phyloP scores from a whole-genome alignment of 2,329 filamentous ascomycete species.

The Sclerotinia nivalis region DNA sequence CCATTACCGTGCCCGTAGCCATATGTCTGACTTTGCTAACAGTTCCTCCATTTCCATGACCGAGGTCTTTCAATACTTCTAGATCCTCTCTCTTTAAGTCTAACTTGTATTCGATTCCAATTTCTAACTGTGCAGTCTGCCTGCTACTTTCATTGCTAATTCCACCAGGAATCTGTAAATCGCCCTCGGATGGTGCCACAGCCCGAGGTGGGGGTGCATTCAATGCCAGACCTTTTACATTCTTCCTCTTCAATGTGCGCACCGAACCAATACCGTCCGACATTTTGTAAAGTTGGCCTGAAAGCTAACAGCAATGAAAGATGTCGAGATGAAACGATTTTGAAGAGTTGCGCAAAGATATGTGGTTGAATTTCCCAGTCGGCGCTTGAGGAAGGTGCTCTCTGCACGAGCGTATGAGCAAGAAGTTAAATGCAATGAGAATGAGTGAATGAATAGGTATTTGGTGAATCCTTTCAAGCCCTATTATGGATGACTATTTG shows the following conservation, averaged over 20 bases:
- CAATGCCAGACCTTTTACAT: conserved; percentile 92
- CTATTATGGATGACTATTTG: conserved; percentile 1
- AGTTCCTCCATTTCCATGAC: conserved; percentile 93
- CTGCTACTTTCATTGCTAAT: conserved; percentile 58
- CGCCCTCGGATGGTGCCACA: conserved; percentile 71
- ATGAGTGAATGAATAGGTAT: not conserved
- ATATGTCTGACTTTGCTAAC: conserved; percentile 98
- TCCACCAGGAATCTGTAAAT: conserved; percentile 61
- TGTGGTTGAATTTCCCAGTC: conserved; percentile 12
- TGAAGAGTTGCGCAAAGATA: conserved; percentile 21
- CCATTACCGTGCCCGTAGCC: conserved; percentile 94
- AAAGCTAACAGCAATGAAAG: conserved; percentile 1
- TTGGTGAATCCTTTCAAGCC: not conserved
- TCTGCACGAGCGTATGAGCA: conserved; percentile 7
- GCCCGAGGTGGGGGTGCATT: conserved; percentile 74
- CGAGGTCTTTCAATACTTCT: conserved; percentile 89
- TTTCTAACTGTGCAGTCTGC: conserved; percentile 75
- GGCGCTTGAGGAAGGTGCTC: conserved; percentile 20
- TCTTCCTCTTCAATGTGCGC: conserved; percentile 97
- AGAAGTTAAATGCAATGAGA: not conserved
- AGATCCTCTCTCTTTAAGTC: conserved; percentile 90
- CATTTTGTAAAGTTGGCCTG: conserved; percentile 47
- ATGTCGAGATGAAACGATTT: conserved; percentile 4
- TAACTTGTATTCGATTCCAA: conserved; percentile 94
- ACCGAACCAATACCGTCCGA: conserved; percentile 59